Base-by-base conservation (phyloP, 768 basidiomycete species). In the Goffeauzyma gilvescens region DNA sequence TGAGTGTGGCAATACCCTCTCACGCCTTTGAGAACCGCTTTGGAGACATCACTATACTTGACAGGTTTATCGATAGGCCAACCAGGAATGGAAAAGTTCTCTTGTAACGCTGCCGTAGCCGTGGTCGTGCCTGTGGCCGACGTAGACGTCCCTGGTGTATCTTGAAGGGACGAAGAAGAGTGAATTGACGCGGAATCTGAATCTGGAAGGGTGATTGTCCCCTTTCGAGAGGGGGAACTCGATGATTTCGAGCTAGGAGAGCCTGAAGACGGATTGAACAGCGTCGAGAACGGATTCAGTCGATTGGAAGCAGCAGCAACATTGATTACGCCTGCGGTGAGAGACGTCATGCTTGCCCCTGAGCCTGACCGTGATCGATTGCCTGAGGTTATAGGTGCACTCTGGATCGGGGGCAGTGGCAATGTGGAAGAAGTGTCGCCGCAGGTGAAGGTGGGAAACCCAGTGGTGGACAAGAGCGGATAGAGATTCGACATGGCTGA, bases 261-360 rank as follows among this genome's bases (percentile, higher is more conserved):
- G 36, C 63, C 53, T 27, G 65, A n/a, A n/a, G n/a, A n/a, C n/a
- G n/a, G n/a, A n/a, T n/a, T n/a, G n/a, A n/a, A n/a, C 23, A 87
- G 69, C 1, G 78, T 78, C 0, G 81, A 78, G 51, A 87, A 86
- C 0, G 82, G 77, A 52, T 79, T 79, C 9, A 83, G 68, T 0
- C 80, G 69, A 0, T 74, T 68, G 0, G 62, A 43, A 2, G 60
- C 46, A 20, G 51, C 38, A 0, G 67, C 36, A 17, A n/a, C n/a
- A n/a, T n/a, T n/a, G n/a, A n/a, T n/a, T n/a, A n/a, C n/a, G n/a
- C n/a, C n/a, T n/a, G n/a, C n/a, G n/a, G n/a, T n/a, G n/a, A n/a
- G n/a, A n/a, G n/a, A n/a, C n/a, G n/a, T n/a, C n/a, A n/a, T n/a
- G n/a, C n/a, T n/a, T n/a, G n/a, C n/a, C n/a, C n/a, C n/a, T n/a